Conservation (phyloP, 768 basidiomycete species). For the Mycena belliarum region DNA sequence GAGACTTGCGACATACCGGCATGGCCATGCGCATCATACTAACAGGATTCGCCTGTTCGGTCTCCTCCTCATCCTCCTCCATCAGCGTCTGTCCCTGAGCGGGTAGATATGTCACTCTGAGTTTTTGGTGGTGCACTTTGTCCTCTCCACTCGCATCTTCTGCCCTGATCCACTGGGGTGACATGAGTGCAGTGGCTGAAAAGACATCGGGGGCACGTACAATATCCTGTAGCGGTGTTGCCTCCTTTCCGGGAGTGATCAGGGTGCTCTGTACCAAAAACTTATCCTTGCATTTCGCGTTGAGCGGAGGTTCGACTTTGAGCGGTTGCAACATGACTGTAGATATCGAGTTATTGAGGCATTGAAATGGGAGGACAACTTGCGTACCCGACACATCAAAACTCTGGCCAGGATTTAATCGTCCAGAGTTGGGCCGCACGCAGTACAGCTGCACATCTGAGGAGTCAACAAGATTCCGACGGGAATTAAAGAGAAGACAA, state of each 20-base stretch:
- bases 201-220: constrained; percentile 61
- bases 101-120: constrained; percentile 87
- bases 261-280: constrained; percentile 96
- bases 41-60: constrained; percentile 21
- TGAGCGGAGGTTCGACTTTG: constrained; percentile 89
- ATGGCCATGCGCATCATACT: too few relatives aligned
- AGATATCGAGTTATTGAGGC: constrained; percentile 6
- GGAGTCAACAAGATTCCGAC: constrained; percentile 10
- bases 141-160: constrained; percentile 51
- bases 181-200: too few relatives aligned
- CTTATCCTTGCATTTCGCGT: constrained; percentile 98
- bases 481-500: constrained; percentile 10
- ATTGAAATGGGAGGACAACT: not conserved
- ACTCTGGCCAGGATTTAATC: constrained; percentile 93
- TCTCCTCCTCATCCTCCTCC: constrained; percentile 66
- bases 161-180: constrained; percentile 66
- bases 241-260: constrained; percentile 89
- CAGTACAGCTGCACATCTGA: constrained; percentile 77
- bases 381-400: constrained; percentile 89
- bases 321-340: constrained; percentile 96
- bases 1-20: too few relatives aligned
- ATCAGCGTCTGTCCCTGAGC: constrained; percentile 78
- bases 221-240: constrained; percentile 74
- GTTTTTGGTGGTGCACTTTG: constrained; percentile 90
- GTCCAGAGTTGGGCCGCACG: constrained; percentile 96